Conservation (phyloP, 306 rosid genomes). For the Lathyrus sativus region DNA sequence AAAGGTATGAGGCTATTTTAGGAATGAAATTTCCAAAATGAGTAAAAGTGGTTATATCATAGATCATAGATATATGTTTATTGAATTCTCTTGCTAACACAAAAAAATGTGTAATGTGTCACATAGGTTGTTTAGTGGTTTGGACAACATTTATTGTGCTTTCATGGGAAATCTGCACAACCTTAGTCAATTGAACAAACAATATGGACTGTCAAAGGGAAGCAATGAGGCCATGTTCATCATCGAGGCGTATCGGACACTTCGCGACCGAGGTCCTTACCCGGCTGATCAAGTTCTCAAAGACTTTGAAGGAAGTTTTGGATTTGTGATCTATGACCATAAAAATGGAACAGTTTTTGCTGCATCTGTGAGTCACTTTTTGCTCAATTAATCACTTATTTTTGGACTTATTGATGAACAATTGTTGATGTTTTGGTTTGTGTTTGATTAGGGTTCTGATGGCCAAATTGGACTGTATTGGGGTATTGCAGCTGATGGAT, state of each 20-base stretch:
- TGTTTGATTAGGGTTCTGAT: slow-evolving; percentile 64
- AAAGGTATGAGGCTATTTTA: slow-evolving; percentile 44
- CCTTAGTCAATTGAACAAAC: slow-evolving; percentile 66
- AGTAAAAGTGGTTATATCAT: no score
- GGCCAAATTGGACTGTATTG: slow-evolving; percentile 68
- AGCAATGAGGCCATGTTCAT: slow-evolving; percentile 79
- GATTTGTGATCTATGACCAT: slow-evolving; percentile 72
- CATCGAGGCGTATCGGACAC: slow-evolving; percentile 79
- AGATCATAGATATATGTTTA: neutral
- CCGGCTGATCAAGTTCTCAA: slow-evolving; percentile 95
- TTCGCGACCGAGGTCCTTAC: slow-evolving; percentile 87
- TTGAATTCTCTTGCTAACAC: slow-evolving; percentile 4
- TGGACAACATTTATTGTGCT: slow-evolving; percentile 75
- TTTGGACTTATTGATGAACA: neutral
- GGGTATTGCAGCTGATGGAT: slow-evolving; percentile 88
- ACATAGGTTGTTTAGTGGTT: slow-evolving; percentile 78
- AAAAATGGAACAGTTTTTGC: slow-evolving; percentile 67
- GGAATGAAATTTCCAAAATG: no score
- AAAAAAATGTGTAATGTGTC: slow-evolving; percentile 9
- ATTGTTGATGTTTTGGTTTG: neutral
- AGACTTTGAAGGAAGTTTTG: slow-evolving; percentile 84
- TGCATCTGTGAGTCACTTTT: slow-evolving; percentile 57
- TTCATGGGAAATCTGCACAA: slow-evolving; percentile 75
- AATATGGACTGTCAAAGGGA: slow-evolving; percentile 74
- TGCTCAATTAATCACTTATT: neutral